phyloP scores from a whole-genome alignment of 2,329 filamentous ascomycete species.

The Cladophialophora exuberans region DNA sequence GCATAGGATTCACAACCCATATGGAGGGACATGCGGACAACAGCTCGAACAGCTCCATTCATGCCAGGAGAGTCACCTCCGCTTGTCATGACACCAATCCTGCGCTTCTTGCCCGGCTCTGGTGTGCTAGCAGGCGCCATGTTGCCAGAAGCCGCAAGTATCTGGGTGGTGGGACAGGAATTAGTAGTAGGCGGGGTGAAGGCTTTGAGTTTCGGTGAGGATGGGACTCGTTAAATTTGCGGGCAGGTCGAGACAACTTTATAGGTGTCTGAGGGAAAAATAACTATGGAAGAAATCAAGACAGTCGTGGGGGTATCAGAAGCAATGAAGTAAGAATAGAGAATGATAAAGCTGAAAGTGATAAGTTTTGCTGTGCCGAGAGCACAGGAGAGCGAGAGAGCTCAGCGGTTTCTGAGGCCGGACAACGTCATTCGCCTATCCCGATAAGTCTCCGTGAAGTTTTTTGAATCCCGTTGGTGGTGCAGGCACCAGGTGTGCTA shows the following conservation, averaged over 20 bases:
- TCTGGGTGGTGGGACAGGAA: background rate
- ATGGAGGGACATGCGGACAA: constrained; percentile 89
- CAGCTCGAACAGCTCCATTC: constrained; percentile 87
- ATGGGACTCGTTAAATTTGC: background rate
- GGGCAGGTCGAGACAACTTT: background rate
- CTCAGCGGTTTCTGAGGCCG: constrained; percentile 9
- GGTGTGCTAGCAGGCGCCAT: constrained; percentile 34
- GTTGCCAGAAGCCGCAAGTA: constrained; percentile 6
- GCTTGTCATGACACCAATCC: constrained; percentile 90
- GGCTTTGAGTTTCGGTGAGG: background rate
- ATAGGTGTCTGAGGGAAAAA: background rate
- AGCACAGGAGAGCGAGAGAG: constrained; percentile 1
- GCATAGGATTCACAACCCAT: constrained; percentile 78
- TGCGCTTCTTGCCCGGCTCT: constrained; percentile 55
- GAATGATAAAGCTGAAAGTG: constrained; percentile 7
- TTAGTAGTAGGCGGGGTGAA: background rate
- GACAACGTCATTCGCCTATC: constrained; percentile 17
- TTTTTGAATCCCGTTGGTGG: no score
- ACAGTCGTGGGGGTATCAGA: constrained; percentile 1
- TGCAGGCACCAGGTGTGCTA: no score
- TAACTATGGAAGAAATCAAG: background rate
- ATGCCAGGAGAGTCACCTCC: constrained; percentile 94
- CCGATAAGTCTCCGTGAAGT: background rate
- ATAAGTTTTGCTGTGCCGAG: constrained; percentile 11
- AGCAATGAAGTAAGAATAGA: background rate